Conservation (phyloP, 2,329 filamentous ascomycete species). For the Fusarium falciforme region DNA sequence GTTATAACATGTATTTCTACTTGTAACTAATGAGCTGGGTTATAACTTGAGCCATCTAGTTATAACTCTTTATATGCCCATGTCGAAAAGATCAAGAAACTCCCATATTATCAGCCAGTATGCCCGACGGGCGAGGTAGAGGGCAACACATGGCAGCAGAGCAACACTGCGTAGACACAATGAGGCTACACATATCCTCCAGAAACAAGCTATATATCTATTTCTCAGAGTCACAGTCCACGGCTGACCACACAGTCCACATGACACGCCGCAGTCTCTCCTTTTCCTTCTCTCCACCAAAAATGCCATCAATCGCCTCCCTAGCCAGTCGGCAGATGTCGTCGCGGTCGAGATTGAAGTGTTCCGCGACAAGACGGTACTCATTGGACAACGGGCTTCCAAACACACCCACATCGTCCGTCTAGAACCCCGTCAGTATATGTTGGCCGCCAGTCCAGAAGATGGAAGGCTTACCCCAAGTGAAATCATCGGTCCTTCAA, state of each 20-base stretch:
- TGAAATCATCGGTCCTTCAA: conserved; percentile 69
- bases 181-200: not conserved
- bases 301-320: conserved; percentile 73
- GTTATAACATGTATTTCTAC: not conserved
- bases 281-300: conserved; percentile 73
- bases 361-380: conserved; percentile 76
- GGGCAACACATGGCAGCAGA: not conserved
- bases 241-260: conserved; percentile 49
- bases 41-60: not conserved
- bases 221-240: not conserved
- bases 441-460: not conserved
- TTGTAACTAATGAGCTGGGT: not conserved
- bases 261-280: conserved; percentile 63
- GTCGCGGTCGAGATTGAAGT: conserved; percentile 68
- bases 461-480: conserved; percentile 70
- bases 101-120: not conserved
- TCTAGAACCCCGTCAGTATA: conserved; percentile 60
- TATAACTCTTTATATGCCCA: not conserved
- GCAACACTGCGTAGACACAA: not conserved
- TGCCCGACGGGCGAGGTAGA: not conserved
- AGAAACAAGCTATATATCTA: not conserved
- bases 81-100: not conserved
- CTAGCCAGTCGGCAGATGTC: conserved; percentile 67
- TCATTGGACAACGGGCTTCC: conserved; percentile 81
- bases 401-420: conserved; percentile 87